Percentiles rank a stretch among this genome's conserved stretches.
Evolutionary conservation across 2,329 filamentous ascomycete species (phyloP).

Genomic region (Botrytis aclada): DNA sequence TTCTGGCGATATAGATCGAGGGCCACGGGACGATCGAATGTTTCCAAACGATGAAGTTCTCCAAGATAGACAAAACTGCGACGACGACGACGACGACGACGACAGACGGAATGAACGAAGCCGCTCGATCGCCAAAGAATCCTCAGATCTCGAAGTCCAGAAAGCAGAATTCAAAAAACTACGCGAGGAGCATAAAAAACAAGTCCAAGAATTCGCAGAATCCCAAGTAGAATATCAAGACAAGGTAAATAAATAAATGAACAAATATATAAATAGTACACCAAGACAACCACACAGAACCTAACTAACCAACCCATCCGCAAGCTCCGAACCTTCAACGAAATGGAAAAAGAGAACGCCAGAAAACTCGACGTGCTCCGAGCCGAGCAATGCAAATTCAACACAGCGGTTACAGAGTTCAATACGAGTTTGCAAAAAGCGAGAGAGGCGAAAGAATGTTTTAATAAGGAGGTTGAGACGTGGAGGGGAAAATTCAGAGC

Average conservation of each 20-base stretch:
- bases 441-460: not conserved
- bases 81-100: not conserved
- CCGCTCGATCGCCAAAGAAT: not conserved
- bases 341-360: not conserved
- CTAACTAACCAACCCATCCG: not conserved
- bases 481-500: not conserved
- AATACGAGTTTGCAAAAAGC: rapidly evolving
- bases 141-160: not conserved
- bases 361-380: not conserved
- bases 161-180: not conserved
- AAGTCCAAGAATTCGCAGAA: not conserved
- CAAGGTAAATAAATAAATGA: no score
- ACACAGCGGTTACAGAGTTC: not conserved
- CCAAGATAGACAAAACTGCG: not conserved
- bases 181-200: not conserved
- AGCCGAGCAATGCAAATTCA: not conserved
- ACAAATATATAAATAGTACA: no score
- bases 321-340: not conserved
- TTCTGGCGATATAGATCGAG: not conserved
- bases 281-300: not conserved
- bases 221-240: not conserved
- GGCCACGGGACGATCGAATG: rapidly evolving
- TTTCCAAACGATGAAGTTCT: not conserved
- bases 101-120: not conserved
- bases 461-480: not conserved